Percentiles rank a stretch among this genome's conserved stretches.
Evolutionary conservation across 2,329 filamentous ascomycete genomes (phyloP).

Genomic region (Blastomyces parvus): DNA sequence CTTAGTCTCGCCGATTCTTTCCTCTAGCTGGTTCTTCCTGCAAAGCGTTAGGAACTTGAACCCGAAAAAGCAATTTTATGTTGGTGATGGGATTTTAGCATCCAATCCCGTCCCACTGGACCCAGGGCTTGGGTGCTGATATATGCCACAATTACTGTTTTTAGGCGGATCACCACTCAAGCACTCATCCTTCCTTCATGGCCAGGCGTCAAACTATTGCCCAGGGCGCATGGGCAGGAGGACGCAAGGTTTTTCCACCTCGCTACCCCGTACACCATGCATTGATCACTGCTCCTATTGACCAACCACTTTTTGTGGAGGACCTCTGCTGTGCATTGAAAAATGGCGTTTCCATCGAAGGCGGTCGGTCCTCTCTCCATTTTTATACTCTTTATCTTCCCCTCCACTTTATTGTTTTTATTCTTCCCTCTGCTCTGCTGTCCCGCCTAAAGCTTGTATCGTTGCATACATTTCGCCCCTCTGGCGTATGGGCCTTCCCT

Average conservation of each 20-base stretch:
- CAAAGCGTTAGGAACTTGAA: background rate
- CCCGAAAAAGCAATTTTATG: background rate
- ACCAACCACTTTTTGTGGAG: background rate
- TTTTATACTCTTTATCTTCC: background rate
- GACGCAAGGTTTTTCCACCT: background rate
- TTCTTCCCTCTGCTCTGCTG: background rate
- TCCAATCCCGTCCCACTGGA: background rate
- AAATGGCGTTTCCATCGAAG: background rate
- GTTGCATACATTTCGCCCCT: background rate
- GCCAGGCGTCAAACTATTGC: constrained; percentile 6
- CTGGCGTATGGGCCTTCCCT: background rate
- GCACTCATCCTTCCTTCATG: background rate
- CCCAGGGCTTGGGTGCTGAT: background rate
- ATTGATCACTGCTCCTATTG: constrained; percentile 6
- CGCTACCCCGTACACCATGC: background rate
- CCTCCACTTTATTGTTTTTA: background rate
- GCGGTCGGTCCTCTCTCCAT: background rate
- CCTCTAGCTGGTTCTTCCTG: constrained; percentile 1
- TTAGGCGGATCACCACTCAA: background rate
- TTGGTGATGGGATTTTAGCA: constrained; percentile 5
- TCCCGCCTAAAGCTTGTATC: background rate
- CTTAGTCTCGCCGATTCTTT: background rate
- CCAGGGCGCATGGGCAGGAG: background rate
- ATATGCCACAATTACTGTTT: background rate
- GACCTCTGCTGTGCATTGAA: background rate